Conservation (phyloP, 495 filamentous ascomycete species). For the Bacidia gigantensis region DNA sequence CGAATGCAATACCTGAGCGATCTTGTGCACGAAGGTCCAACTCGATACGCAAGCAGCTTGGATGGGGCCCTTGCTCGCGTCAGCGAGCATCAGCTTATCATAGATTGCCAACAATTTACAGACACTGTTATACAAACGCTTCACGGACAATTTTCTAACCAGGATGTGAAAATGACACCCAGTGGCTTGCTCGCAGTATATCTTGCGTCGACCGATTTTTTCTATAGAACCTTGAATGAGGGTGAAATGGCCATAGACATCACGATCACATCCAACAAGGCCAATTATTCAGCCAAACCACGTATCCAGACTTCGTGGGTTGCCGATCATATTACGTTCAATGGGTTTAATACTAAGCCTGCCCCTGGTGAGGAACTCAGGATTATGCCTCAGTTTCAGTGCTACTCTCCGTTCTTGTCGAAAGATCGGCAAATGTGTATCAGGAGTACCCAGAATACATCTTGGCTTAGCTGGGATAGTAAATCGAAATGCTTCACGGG, state of each 20-base stretch:
- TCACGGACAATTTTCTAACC: background rate
- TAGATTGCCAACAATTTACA: background rate
- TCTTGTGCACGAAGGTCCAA: background rate
- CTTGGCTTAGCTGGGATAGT: conserved; percentile 16
- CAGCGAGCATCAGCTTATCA: background rate
- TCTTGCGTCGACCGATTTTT: conserved; percentile 8
- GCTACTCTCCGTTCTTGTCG: conserved; percentile 6
- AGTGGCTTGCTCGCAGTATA: conserved; percentile 9
- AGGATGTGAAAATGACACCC: background rate
- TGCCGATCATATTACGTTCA: conserved; percentile 10
- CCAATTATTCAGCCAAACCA: background rate
- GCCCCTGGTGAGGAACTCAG: conserved; percentile 11
- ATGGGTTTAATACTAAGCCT: conserved; percentile 1
- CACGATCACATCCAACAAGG: background rate
- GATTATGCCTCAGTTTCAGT: conserved; percentile 12
- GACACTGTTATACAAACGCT: background rate
- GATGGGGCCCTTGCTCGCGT: background rate
- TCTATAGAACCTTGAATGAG: conserved; percentile 1
- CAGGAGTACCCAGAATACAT: conserved; percentile 7
- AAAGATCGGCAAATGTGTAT: background rate
- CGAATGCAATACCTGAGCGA: background rate
- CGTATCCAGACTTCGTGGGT: conserved; percentile 11
- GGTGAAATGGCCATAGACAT: conserved; percentile 4
- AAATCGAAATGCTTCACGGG: conserved; percentile 10
- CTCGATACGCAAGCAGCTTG: background rate